Conservation (phyloP, 805 yeast genomes). For the Kodamaea restingae region DNA sequence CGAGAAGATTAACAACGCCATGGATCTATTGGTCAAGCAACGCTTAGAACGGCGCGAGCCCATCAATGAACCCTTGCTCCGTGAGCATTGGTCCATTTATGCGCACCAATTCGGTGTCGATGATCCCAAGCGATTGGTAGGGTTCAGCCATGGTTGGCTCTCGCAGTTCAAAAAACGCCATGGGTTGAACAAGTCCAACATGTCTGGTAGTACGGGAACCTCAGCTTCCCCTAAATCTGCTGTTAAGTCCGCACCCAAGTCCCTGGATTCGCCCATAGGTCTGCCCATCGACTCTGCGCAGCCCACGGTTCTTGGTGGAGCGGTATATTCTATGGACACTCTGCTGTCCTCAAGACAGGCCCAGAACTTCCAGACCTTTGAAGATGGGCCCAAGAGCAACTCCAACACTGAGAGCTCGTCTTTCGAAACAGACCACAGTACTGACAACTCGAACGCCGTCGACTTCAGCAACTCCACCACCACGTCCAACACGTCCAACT, state of each 20-base stretch:
- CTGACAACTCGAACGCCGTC: conserved; percentile 8
- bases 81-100: conserved; percentile 54
- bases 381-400: not conserved
- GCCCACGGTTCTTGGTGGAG: not conserved
- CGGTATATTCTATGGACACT: not conserved
- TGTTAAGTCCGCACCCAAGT: not conserved
- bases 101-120: conserved; percentile 56
- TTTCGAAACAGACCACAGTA: conserved; percentile 8
- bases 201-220: conserved; percentile 17
- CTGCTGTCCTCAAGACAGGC: not conserved
- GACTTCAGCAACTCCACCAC: conserved; percentile 8
- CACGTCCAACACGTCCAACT: conserved; percentile 8
- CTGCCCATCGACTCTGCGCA: not conserved
- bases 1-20: conserved; percentile 54
- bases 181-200: conserved; percentile 38
- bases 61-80: conserved; percentile 50
- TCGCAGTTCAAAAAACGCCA: conserved; percentile 58
- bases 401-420: not conserved
- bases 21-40: conserved; percentile 51
- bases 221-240: not conserved
- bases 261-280: not conserved
- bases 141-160: conserved; percentile 62
- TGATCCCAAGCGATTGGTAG: conserved; percentile 53
- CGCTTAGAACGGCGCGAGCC: conserved; percentile 42
- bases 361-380: not conserved